Evolutionary conservation across 108 stramenopile species (phyloP).

Genomic region (Fragilaria radians): DNA sequence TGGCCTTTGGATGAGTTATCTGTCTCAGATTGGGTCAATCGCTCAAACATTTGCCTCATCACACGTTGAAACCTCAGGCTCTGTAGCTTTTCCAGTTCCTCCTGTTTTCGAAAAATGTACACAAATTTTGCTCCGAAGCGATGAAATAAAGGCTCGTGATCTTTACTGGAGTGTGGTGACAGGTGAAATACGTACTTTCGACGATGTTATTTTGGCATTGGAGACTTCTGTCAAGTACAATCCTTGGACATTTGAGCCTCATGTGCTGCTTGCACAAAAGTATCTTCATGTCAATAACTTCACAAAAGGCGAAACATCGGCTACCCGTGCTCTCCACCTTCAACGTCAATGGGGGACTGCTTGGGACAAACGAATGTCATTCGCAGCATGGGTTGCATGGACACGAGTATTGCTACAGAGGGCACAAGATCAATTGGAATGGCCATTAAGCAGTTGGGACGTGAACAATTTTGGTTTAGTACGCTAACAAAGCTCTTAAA

Average conservation of each 20-base stretch:
- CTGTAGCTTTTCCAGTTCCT: background rate
- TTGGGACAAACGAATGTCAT: constrained; percentile 22
- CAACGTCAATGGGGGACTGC: background rate
- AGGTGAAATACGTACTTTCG: background rate
- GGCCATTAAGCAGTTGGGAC: constrained; percentile 21
- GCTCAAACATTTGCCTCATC: background rate
- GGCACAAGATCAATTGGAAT: background rate
- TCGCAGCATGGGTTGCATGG: constrained; percentile 18
- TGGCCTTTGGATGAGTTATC: constrained; percentile 31
- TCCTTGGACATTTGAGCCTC: constrained; percentile 3
- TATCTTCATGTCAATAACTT: background rate
- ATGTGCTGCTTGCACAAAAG: constrained; percentile 4
- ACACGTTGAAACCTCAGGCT: no score
- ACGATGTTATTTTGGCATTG: background rate
- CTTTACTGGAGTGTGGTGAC: constrained; percentile 5
- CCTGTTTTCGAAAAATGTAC: background rate
- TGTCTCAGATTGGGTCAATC: constrained; percentile 12
- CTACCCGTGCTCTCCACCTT: background rate
- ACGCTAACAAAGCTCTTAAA: no score
- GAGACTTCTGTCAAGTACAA: background rate
- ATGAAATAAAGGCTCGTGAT: constrained; percentile 3
- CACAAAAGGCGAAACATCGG: background rate
- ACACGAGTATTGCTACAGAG: background rate
- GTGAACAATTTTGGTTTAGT: constrained; percentile 26
- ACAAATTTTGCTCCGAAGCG: background rate